phyloP scores from a whole-genome alignment of 805 yeast species.

The Starmerella kuoi region DNA sequence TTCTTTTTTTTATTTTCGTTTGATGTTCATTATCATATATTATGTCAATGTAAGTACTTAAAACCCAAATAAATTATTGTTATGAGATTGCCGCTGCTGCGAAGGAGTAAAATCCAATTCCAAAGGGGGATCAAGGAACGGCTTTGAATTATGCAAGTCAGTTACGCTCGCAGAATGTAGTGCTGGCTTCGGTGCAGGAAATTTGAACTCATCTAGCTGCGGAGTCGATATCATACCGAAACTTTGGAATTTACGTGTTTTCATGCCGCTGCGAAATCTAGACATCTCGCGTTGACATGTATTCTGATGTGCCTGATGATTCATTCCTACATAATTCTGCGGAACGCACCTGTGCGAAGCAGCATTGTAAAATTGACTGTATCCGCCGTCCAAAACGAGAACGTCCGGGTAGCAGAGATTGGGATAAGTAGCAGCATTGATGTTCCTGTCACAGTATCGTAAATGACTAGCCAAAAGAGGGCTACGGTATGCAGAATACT shows the following conservation, averaged over 20 bases:
- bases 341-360: slow-evolving; percentile 55
- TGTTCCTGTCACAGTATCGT: slow-evolving; percentile 66
- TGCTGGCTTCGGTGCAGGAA: slow-evolving; percentile 10
- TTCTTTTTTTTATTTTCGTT: too few species aligned
- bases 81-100: too few species aligned
- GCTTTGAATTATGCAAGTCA: background rate
- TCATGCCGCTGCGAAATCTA: slow-evolving; percentile 38
- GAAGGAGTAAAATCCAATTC: too few species aligned
- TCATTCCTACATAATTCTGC: slow-evolving; percentile 77
- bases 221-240: slow-evolving; percentile 11
- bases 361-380: slow-evolving; percentile 57
- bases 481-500: slow-evolving; percentile 85
- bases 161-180: slow-evolving; percentile 11
- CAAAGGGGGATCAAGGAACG: background rate
- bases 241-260: slow-evolving; percentile 19
- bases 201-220: slow-evolving; percentile 8
- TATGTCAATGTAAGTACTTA: too few species aligned
- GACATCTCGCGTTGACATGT: slow-evolving; percentile 45
- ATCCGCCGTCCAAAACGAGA: slow-evolving; percentile 82
- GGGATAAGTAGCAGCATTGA: slow-evolving; percentile 69
- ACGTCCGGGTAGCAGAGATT: slow-evolving; percentile 77
- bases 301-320: slow-evolving; percentile 38
- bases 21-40: too few species aligned
- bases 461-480: slow-evolving; percentile 83
- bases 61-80: too few species aligned